These are phyloP conservation scores for Colletotrichum sp. DNA, from an alignment of 2,329 filamentous ascomycete species.

Conservation along the genomic window DNA sequence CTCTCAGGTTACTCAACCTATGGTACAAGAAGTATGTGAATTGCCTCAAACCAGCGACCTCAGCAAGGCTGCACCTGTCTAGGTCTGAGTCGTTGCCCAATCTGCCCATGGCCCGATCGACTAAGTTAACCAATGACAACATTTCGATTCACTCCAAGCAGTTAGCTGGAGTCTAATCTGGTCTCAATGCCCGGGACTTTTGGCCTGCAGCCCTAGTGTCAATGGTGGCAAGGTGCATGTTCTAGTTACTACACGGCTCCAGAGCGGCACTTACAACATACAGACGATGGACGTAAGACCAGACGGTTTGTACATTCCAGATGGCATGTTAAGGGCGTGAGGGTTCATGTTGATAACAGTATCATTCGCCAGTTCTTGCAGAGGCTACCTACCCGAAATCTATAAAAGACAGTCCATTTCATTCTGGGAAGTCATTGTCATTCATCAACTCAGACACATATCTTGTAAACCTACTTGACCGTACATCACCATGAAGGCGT, in stretches of 20 bases:
- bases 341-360: accelerated
- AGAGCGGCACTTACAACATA: background rate
- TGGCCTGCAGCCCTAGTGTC: background rate
- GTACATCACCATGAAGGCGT: background rate
- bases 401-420: background rate
- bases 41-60: background rate
- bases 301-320: accelerated
- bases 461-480: background rate
- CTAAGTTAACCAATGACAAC: background rate
- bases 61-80: background rate
- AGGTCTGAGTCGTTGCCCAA: background rate
- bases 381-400: too few relatives aligned
- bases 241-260: background rate
- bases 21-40: background rate
- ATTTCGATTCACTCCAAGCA: background rate
- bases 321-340: too few relatives aligned
- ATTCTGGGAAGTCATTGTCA: background rate
- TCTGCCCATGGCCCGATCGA: background rate
- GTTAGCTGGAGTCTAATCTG: background rate
- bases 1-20: background rate
- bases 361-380: background rate
- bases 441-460: background rate
- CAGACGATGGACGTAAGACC: background rate
- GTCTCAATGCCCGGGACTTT: background rate
- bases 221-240: background rate